phyloP scores from a whole-genome alignment of 176 grass and related monocot species.

The Puya raimondii region DNA sequence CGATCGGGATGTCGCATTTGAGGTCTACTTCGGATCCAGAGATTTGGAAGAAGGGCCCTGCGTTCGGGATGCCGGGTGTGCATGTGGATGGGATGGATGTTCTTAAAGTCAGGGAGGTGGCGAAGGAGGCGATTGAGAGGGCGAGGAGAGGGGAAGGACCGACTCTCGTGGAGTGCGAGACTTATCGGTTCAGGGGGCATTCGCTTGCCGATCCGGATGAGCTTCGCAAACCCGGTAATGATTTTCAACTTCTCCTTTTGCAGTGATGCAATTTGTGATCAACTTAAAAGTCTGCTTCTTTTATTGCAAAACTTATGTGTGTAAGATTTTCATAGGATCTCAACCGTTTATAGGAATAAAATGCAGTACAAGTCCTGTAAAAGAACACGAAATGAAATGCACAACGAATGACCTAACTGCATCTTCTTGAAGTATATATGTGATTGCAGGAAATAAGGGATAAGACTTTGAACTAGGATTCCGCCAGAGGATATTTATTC shows the following conservation, averaged over 20 bases:
- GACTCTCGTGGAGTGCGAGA: conserved; percentile 81
- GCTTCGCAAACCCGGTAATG: conserved; percentile 68
- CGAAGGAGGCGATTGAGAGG: conserved; percentile 78
- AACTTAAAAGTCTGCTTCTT: no score
- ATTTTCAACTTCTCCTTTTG: conserved; percentile 7
- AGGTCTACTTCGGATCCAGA: conserved; percentile 78
- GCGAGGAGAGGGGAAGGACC: conserved; percentile 95
- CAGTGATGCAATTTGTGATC: no score
- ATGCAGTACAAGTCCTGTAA: no score
- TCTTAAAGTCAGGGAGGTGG: conserved; percentile 89
- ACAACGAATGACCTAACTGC: no score
- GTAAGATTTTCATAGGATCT: no score
- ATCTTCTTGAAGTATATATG: no score
- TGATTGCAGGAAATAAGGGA: no score
- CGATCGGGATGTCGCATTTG: conserved; percentile 83
- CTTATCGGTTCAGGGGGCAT: conserved; percentile 80
- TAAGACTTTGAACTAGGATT: no score
- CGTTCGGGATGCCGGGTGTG: conserved; percentile 91
- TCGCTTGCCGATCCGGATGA: conserved; percentile 92
- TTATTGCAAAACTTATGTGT: no score
- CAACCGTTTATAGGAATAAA: no score
- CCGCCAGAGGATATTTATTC: no score
- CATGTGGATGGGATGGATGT: conserved; percentile 95
- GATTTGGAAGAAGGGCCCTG: conserved; percentile 86
- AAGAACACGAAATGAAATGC: no score